Conservation (phyloP, 1,139 yeast species). For the Yamadazyma dendronema region DNA sequence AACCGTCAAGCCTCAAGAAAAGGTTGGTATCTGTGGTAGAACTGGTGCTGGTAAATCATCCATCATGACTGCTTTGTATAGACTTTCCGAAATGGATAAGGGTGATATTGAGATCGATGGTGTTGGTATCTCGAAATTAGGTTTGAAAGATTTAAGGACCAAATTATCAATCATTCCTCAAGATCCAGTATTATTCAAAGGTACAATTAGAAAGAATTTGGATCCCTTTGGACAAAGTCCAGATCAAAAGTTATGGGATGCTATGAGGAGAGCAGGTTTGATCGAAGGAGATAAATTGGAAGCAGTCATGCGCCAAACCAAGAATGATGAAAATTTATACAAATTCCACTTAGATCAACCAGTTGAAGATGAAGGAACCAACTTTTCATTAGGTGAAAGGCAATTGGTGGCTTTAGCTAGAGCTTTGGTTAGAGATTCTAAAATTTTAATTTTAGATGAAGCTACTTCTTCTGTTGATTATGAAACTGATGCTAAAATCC, state of each 20-base stretch:
- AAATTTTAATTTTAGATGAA: conserved; percentile 40
- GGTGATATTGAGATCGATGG: conserved; percentile 84
- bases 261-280: conserved; percentile 61
- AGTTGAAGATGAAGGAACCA: conserved; percentile 41
- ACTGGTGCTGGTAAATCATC: conserved; percentile 99
- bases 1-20: conserved; percentile 70
- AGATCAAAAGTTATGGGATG: conserved; percentile 55
- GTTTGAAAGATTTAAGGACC: conserved; percentile 57
- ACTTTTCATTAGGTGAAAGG: conserved; percentile 42
- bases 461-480: conserved; percentile 45
- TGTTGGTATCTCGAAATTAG: conserved; percentile 66
- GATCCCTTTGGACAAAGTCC: conserved; percentile 59
- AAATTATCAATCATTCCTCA: conserved; percentile 74
- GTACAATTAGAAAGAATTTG: conserved; percentile 61
- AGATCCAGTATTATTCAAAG: conserved; percentile 71
- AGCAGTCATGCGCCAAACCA: conserved; percentile 36
- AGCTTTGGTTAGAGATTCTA: conserved; percentile 38
- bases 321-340: conserved; percentile 52
- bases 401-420: conserved; percentile 43
- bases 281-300: conserved; percentile 34
- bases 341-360: conserved; percentile 35
- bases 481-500: conserved; percentile 43
- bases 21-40: conserved; percentile 94
- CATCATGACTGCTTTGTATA: conserved; percentile 86
- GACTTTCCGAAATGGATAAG: conserved; percentile 82